A percentile compares a stretch with the other conserved stretches of the same genome.
phyloP scores from a whole-genome alignment of 768 basidiomycete species.

The Mycena sanguinolenta region DNA sequence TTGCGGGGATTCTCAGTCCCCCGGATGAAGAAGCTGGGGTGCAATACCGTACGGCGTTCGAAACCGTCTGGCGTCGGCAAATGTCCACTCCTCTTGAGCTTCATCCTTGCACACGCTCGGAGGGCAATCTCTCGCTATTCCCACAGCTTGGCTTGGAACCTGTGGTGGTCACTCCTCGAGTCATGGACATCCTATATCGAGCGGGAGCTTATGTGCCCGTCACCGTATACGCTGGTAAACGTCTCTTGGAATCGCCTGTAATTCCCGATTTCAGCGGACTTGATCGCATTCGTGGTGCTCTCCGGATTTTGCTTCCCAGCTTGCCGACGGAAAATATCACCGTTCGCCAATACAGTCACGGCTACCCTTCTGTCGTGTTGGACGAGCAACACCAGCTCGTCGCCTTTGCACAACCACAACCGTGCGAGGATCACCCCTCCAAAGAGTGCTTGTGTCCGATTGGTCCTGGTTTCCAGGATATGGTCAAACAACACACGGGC shows the following conservation, averaged over 20 bases:
- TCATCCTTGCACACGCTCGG: not conserved
- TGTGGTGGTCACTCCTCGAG: not conserved
- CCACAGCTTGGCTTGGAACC: not conserved
- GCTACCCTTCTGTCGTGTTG: conserved; percentile 14
- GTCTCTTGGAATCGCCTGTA: not conserved
- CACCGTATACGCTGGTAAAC: conserved; percentile 11
- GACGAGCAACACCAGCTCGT: conserved; percentile 2
- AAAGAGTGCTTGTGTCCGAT: conserved; percentile 17
- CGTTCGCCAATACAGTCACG: conserved; percentile 17
- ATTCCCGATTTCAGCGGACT: not conserved
- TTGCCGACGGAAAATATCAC: not conserved
- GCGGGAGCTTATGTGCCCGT: conserved; percentile 22
- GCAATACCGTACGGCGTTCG: conserved; percentile 20
- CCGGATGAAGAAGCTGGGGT: not conserved
- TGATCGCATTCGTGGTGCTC: not conserved
- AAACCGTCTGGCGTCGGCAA: not conserved
- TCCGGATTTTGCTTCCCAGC: not conserved
- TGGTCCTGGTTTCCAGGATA: conserved; percentile 6
- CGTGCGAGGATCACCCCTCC: conserved; percentile 15
- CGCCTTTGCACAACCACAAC: conserved; percentile 6
- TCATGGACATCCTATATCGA: not conserved
- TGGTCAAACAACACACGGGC: conserved; percentile 7
- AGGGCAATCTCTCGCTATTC: conserved; percentile 2
- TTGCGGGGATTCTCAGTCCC: conserved; percentile 17
- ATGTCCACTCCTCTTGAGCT: not conserved